These are phyloP conservation scores for Fusarium caatingaense DNA, from an alignment of 2,329 filamentous ascomycete species.

Conservation along the genomic window DNA sequence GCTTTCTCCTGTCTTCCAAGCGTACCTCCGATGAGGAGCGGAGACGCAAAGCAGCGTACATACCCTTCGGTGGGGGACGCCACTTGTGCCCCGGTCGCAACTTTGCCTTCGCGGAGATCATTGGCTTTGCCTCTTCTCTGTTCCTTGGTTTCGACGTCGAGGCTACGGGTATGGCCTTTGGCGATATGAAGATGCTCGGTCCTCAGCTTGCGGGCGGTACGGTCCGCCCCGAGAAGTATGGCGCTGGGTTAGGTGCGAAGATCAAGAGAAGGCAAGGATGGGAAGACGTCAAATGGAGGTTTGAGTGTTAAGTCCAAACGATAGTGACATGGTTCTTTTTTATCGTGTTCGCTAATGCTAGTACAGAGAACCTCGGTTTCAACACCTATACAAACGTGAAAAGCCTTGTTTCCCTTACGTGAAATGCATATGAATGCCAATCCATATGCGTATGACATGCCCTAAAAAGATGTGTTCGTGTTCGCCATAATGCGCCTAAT, in stretches of 20 bases:
- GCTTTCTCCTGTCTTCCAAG: conserved; percentile 30
- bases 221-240: conserved; percentile 33
- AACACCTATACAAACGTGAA: neutral
- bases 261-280: conserved; percentile 27
- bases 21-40: conserved; percentile 21
- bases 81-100: conserved; percentile 51
- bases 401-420: conserved; percentile 10
- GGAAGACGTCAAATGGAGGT: conserved; percentile 37
- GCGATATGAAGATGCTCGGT: conserved; percentile 30
- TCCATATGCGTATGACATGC: neutral
- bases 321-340: conserved; percentile 1
- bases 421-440: neutral
- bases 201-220: conserved; percentile 34
- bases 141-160: conserved; percentile 49
- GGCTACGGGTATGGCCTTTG: conserved; percentile 30
- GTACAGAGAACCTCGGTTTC: conserved; percentile 1
- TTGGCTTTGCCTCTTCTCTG: conserved; percentile 47
- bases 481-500: neutral
- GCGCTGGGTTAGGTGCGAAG: conserved; percentile 31
- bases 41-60: conserved; percentile 40
- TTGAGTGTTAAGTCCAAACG: conserved; percentile 28
- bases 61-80: conserved; percentile 50
- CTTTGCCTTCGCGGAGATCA: conserved; percentile 51
- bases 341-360: conserved; percentile 14
- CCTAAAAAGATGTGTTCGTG: neutral